A percentile compares a stretch with the other conserved stretches of the same genome.
phyloP scores from a whole-genome alignment of 176 grass and related monocot genomes.

The Triticum aestivum region IWGSC_CS_RefSeq_v2.1 NC_057808.1:539674029-539674528 shows the following conservation, averaged over 20 bases:
- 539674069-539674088: too few relatives aligned
- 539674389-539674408: neutral
- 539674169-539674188: slow-evolving; percentile 41
- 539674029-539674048: too few relatives aligned
- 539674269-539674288: neutral
- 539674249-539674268: neutral
- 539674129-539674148: neutral
- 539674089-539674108: too few relatives aligned
- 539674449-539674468: neutral
- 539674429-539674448: neutral
- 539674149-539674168: slow-evolving; percentile 39
- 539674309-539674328: neutral
- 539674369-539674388: too few relatives aligned
- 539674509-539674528: slow-evolving; percentile 29
- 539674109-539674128: too few relatives aligned
- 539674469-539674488: neutral
- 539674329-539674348: too few relatives aligned
- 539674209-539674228: neutral
- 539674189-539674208: slow-evolving; percentile 54
- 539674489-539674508: neutral
- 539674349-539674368: too few relatives aligned
- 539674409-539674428: neutral
- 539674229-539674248: neutral
- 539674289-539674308: neutral
- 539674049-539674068: too few relatives aligned